A percentile compares a stretch with the other conserved stretches of the same genome.
Conservation (phyloP, 2,329 filamentous ascomycete genomes). For the Sclerotinia trifoliorum region DNA sequence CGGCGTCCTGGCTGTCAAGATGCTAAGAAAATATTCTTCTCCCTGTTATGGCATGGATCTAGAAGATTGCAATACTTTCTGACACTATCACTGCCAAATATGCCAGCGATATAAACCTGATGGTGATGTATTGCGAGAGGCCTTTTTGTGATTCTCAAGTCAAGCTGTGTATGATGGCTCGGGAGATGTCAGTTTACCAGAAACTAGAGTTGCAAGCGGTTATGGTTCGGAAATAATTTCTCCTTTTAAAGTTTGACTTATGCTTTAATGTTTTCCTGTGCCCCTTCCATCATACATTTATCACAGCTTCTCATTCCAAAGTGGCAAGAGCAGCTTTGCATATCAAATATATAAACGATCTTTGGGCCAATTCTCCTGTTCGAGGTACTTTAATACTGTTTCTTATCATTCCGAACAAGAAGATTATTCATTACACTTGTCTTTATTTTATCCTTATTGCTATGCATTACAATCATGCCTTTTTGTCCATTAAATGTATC, state of each 20-base stretch:
- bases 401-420: not conserved
- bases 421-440: not conserved
- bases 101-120: slow-evolving; percentile 41
- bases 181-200: slow-evolving; percentile 26
- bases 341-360: no score
- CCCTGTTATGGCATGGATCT: slow-evolving; percentile 51
- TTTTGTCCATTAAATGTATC: slow-evolving; percentile 1
- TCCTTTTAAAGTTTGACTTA: not conserved
- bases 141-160: slow-evolving; percentile 46
- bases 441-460: not conserved
- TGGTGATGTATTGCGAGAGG: slow-evolving; percentile 46
- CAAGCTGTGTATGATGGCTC: slow-evolving; percentile 25
- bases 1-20: slow-evolving; percentile 46
- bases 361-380: not conserved
- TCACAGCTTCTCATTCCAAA: not conserved
- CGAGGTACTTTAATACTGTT: not conserved
- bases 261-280: no score
- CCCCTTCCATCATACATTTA: not conserved
- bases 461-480: not conserved
- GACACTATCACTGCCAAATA: slow-evolving; percentile 43
- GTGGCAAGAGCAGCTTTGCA: not conserved
- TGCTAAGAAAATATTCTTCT: slow-evolving; percentile 48
- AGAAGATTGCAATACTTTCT: slow-evolving; percentile 42
- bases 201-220: slow-evolving; percentile 32
- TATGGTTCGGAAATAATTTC: not conserved